Percentiles rank a stretch among this genome's conserved stretches.
These are phyloP conservation scores for Trametes versicolor DNA, from an alignment of 1,284 basidiomycete genomes.

Conservation along the genomic window DNA sequence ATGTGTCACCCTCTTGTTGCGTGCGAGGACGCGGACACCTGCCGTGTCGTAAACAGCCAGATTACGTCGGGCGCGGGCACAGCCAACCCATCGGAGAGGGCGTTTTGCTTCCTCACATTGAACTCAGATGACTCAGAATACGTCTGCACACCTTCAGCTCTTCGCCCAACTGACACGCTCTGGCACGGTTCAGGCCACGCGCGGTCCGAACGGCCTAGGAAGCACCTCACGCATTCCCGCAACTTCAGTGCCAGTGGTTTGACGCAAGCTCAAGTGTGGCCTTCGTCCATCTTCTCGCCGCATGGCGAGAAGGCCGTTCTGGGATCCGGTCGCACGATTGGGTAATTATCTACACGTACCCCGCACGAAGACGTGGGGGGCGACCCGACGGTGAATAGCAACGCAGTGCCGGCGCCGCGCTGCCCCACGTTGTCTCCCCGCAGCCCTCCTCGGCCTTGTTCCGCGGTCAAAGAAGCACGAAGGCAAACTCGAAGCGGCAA, in stretches of 20 bases:
- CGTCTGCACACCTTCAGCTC: too few species aligned
- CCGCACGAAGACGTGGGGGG: conserved; percentile 16
- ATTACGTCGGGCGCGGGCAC: too few species aligned
- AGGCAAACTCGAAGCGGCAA: conserved; percentile 27
- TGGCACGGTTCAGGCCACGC: too few species aligned
- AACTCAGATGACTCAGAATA: too few species aligned
- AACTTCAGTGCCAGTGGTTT: background rate
- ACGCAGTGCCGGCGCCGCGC: conserved; percentile 4
- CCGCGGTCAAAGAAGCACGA: conserved; percentile 29
- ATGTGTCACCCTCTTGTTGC: too few species aligned
- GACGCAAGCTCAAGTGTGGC: background rate
- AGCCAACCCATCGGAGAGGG: too few species aligned
- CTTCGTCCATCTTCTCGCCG: background rate
- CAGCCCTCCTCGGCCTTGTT: conserved; percentile 13
- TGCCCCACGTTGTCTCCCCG: conserved; percentile 18
- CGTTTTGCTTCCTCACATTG: too few species aligned
- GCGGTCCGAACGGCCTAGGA: too few species aligned
- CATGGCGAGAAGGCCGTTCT: background rate
- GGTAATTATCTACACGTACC: conserved; percentile 18
- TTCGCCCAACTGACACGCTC: too few species aligned
- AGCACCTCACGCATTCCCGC: background rate
- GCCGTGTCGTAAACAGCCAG: too few species aligned
- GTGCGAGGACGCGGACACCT: too few species aligned
- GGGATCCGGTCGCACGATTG: conserved; percentile 17
- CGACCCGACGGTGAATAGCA: conserved; percentile 17